These are phyloP conservation scores for Apiospora malaysiana DNA, from an alignment of 2,329 filamentous ascomycete genomes.

Conservation along the genomic window DNA sequence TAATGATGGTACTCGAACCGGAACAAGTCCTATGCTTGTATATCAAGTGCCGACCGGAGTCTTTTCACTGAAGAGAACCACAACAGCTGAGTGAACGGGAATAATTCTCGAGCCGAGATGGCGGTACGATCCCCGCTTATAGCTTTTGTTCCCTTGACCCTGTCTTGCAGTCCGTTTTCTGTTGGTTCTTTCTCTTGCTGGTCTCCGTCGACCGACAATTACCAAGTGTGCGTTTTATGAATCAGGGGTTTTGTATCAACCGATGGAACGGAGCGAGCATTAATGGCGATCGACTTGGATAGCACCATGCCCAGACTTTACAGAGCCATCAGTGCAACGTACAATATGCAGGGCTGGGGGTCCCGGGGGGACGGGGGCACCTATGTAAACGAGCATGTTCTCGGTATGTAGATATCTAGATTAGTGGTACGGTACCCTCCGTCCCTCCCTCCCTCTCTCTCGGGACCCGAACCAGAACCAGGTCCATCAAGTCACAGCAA, in stretches of 20 bases:
- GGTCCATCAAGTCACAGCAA: neutral
- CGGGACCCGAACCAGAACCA: neutral
- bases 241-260: slow-evolving; percentile 9
- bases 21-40: slow-evolving; percentile 11
- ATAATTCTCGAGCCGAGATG: neutral
- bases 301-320: neutral
- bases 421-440: neutral
- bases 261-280: neutral
- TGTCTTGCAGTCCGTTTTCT: neutral
- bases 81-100: neutral
- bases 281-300: slow-evolving; percentile 6
- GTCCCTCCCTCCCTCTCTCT: neutral
- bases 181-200: neutral
- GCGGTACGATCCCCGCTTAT: slow-evolving; percentile 6
- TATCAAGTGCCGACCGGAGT: neutral
- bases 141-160: neutral
- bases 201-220: neutral
- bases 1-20: neutral
- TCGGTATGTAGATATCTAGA: neutral
- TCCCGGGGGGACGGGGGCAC: neutral
- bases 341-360: neutral
- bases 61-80: neutral
- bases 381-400: neutral
- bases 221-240: neutral
- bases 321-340: neutral